Evolutionary conservation across 2,329 filamentous ascomycete species (phyloP).

Genomic region (Coniochaeta ligniaria): DNA sequence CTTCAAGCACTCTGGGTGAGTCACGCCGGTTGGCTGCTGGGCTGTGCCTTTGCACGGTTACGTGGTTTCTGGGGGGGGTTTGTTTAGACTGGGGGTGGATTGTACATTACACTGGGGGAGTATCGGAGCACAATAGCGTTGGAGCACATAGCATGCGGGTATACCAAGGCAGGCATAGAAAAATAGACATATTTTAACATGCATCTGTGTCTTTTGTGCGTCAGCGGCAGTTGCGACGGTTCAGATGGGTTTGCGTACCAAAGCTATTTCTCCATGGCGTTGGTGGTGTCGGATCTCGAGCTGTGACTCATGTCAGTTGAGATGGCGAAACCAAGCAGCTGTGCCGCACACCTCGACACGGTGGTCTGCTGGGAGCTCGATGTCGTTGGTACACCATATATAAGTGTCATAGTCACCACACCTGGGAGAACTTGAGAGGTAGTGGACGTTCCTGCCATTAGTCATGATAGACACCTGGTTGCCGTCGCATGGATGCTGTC

Average conservation of each 20-base stretch:
- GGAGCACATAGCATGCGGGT: not conserved
- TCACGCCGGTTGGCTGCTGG: not conserved
- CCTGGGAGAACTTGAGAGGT: too few relatives aligned
- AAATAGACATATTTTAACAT: not conserved
- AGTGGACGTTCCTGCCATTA: too few relatives aligned
- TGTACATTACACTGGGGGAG: not conserved
- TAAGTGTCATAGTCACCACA: too few relatives aligned
- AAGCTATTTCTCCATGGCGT: too few relatives aligned
- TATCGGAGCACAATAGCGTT: not conserved
- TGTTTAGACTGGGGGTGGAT: not conserved
- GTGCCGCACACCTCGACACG: too few relatives aligned
- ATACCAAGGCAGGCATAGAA: not conserved
- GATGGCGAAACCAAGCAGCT: too few relatives aligned
- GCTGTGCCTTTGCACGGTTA: not conserved
- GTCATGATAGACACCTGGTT: not conserved
- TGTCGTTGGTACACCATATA: too few relatives aligned
- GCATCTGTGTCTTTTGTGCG: not conserved
- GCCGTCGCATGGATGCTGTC: not conserved
- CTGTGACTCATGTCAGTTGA: too few relatives aligned
- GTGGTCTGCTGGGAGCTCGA: too few relatives aligned
- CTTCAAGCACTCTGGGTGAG: constrained; percentile 18
- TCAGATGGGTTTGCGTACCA: not conserved
- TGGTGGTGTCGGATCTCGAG: too few relatives aligned
- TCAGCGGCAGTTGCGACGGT: not conserved
- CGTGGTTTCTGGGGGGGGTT: not conserved